Evolutionary conservation across 176 grass and related monocot genomes (phyloP).

Genomic region (Aegilops bicornis): DNA sequence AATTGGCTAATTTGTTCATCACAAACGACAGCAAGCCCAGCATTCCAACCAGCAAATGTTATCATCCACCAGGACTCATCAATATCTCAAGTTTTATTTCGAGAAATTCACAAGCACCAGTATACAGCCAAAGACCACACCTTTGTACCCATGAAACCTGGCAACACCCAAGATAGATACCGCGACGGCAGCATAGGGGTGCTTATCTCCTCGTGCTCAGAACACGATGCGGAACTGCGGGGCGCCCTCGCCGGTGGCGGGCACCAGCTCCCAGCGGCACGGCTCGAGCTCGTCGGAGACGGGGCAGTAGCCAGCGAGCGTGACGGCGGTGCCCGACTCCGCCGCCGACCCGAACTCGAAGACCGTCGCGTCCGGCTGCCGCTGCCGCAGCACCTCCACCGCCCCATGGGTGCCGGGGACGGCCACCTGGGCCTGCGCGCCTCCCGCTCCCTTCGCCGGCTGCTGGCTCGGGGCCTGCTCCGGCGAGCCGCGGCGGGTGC

Average conservation of each 20-base stretch:
- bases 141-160: conserved; percentile 12
- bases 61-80: background rate
- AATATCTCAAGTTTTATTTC: conserved; percentile 31
- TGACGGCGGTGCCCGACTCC: conserved; percentile 60
- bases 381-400: conserved; percentile 63
- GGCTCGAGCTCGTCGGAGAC: conserved; percentile 91
- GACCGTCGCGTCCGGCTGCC: conserved; percentile 69
- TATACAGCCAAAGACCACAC: conserved; percentile 14
- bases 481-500: conserved; percentile 29
- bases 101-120: conserved; percentile 2
- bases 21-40: background rate
- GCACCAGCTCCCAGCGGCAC: conserved; percentile 82
- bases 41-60: background rate
- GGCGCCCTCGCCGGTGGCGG: conserved; percentile 53
- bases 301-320: conserved; percentile 77
- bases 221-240: conserved; percentile 97
- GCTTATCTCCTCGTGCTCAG: conserved; percentile 32
- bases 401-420: conserved; percentile 61
- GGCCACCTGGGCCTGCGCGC: conserved; percentile 3
- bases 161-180: background rate
- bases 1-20: background rate
- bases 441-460: background rate
- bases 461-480: background rate
- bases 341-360: conserved; percentile 91
- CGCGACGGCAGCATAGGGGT: background rate